phyloP scores from a whole-genome alignment of 108 stramenopile species.

The Epithemia pelagica region DNA sequence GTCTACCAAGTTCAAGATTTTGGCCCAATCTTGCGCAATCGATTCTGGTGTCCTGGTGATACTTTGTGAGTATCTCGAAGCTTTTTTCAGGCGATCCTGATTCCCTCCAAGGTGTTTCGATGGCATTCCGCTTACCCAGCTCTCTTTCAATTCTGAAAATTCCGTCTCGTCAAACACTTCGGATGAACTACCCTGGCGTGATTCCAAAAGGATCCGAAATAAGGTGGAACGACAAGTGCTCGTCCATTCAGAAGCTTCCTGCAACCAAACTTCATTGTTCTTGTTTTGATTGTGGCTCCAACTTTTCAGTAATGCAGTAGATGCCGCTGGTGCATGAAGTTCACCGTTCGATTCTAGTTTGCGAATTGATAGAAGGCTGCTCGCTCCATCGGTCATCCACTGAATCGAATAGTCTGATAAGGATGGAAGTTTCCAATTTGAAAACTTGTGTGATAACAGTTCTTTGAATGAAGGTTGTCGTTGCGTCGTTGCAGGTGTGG shows the following conservation, averaged over 20 bases:
- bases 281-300: background rate
- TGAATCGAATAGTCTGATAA: background rate
- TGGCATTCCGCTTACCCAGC: background rate
- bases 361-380: background rate
- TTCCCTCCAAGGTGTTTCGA: background rate
- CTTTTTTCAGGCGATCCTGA: conserved; percentile 21
- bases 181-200: background rate
- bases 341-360: background rate
- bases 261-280: background rate
- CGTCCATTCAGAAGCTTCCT: background rate
- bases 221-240: background rate
- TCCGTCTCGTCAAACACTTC: background rate
- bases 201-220: background rate
- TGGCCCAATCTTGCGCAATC: conserved; percentile 14
- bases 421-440: background rate
- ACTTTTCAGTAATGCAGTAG: background rate
- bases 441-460: background rate
- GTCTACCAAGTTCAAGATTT: conserved; percentile 21
- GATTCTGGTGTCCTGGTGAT: background rate
- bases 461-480: background rate
- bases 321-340: background rate
- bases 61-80: conserved; percentile 2
- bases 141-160: background rate
- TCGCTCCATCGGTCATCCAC: background rate
- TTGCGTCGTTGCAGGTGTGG: background rate